These are phyloP conservation scores for Leptoxyphium fumago DNA, from an alignment of 2,329 filamentous ascomycete genomes.

Conservation along the genomic window DNA sequence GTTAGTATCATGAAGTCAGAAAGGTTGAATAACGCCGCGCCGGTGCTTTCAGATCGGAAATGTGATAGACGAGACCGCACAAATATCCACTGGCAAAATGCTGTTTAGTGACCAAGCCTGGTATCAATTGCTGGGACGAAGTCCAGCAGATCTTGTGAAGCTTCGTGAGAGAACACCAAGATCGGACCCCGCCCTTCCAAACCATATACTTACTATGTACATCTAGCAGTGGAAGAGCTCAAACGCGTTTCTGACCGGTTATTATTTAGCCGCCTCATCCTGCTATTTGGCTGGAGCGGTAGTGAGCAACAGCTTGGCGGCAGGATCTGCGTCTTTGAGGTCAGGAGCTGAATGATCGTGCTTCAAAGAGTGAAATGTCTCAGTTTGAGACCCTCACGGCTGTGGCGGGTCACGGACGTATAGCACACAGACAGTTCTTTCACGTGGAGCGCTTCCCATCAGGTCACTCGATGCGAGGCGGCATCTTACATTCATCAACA, in stretches of 20 bases:
- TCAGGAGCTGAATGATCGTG: conserved; percentile 22
- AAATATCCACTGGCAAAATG: conserved; percentile 36
- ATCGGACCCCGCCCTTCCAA: no score
- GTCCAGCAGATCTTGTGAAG: conserved; percentile 28
- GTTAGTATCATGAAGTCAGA: no score
- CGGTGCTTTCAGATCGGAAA: conserved; percentile 21
- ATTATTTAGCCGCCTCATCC: conserved; percentile 36
- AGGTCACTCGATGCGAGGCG: no score
- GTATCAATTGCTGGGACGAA: conserved; percentile 34
- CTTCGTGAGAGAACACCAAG: conserved; percentile 6
- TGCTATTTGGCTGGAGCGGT: conserved; percentile 41
- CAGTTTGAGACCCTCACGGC: no score
- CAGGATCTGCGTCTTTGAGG: conserved; percentile 25
- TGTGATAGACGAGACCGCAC: conserved; percentile 42
- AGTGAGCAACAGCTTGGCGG: conserved; percentile 17
- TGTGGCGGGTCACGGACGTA: no score
- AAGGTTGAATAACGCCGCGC: no score
- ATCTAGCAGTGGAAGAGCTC: conserved; percentile 22
- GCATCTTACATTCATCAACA: no score
- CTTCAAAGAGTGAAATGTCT: no score
- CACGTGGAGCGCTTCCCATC: no score
- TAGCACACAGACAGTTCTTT: no score
- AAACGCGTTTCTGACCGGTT: conserved; percentile 37
- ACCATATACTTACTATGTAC: no score
- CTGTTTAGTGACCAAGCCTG: conserved; percentile 40